Evolutionary conservation across 148 eudicot genomes (phyloP).

Genomic region (Rhododendron griersonianum): DNA sequence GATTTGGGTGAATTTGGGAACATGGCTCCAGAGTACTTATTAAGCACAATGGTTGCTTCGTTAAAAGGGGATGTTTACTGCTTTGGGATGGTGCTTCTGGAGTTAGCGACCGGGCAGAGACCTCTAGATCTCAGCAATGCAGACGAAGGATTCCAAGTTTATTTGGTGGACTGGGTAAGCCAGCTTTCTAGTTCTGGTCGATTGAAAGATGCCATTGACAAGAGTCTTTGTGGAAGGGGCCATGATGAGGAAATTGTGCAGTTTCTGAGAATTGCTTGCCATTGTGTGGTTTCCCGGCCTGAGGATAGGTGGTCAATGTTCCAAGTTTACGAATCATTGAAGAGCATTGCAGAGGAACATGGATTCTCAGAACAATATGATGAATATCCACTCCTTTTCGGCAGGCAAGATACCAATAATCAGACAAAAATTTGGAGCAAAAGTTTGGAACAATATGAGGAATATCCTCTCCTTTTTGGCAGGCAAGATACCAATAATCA

Average conservation of each 20-base stretch:
- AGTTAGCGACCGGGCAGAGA: slow-evolving; percentile 74
- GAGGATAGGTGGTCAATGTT: slow-evolving; percentile 77
- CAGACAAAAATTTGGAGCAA: too few relatives aligned
- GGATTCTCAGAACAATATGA: slow-evolving; percentile 64
- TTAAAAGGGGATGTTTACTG: slow-evolving; percentile 74
- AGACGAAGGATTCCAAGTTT: slow-evolving; percentile 71
- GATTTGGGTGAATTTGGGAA: slow-evolving; percentile 85
- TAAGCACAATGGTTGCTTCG: slow-evolving; percentile 71
- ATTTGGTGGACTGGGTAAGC: slow-evolving; percentile 79
- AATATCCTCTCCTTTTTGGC: slow-evolving; percentile 65
- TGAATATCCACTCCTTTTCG: slow-evolving; percentile 71
- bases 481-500: slow-evolving; percentile 34
- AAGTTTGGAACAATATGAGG: slow-evolving; percentile 44
- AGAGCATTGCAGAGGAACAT: slow-evolving; percentile 53
- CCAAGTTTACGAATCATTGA: slow-evolving; percentile 60
- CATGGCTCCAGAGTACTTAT: slow-evolving; percentile 68
- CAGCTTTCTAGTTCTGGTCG: slow-evolving; percentile 51
- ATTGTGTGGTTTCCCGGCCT: slow-evolving; percentile 65
- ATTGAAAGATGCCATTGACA: slow-evolving; percentile 67
- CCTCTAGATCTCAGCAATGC: slow-evolving; percentile 52
- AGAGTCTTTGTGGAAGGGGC: slow-evolving; percentile 54
- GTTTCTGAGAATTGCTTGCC: slow-evolving; percentile 64
- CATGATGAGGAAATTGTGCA: slow-evolving; percentile 72
- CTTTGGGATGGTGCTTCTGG: slow-evolving; percentile 78
- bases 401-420: slow-evolving; percentile 36